Base-by-base conservation (phyloP, 2,329 filamentous ascomycete genomes). In the Tolypocladium tropicale region DNA sequence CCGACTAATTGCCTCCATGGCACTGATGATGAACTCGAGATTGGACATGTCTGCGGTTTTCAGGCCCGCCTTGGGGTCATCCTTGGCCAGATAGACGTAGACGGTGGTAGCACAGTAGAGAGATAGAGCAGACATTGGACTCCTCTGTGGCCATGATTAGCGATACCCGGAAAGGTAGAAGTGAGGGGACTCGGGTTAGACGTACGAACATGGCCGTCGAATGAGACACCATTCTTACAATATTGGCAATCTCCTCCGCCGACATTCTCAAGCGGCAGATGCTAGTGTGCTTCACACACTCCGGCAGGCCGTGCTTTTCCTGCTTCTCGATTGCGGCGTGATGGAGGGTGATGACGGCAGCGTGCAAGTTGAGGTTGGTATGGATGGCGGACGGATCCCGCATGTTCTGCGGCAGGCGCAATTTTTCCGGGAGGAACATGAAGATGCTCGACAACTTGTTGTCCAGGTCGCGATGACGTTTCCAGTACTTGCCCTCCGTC, bases 301-400 rank as follows among this genome's bases (percentile, higher is more conserved):
- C 74, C 0, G 85, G 79, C 54, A 95, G 72, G 2, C 81, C 78
- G 65, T 92, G 79, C 64, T 85, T 86, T 55, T 91, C 86, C 0
- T 87, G 87, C 66, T 89, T 92, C 71, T 92, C 90, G 10, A 94
- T 85, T 1, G 92, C 91, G 1, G 90, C 89, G 69, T 95, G 90
- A 65, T 96, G 92, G 6, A 96, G 76, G 67, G 90, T 95, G 54
- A 96, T 96, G 10, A 88, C 82, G 1, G 89, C 87, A 0, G 91
- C 90, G 65, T 96, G 92, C 3, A 96, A 81, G 65, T 89, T 91
- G 76, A 96, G 86, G 61, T 96, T 96, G 53, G 86, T 78, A 67
- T 95, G 92, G 0, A 95, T 80, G 7, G 90, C 83, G 50, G 89
- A 85, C 1, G 86, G 78, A 62, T 95, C 82, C 41, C 79, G 76